Percentiles rank a stretch among this genome's conserved stretches.
Evolutionary conservation across 345 rosid genomes (phyloP).

Genomic region (Durio zibethinus): DNA sequence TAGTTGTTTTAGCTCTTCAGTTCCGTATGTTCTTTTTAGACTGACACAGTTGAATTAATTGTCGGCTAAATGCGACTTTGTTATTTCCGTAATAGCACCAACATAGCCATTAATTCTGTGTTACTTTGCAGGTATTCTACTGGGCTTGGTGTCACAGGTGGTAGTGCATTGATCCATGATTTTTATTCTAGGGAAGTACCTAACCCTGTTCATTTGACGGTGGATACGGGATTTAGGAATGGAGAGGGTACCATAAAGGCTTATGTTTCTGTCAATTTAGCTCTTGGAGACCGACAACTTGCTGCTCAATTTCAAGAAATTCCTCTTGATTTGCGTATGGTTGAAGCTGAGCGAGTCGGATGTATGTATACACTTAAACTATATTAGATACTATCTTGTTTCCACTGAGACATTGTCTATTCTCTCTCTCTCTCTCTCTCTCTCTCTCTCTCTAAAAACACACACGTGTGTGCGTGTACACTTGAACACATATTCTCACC

Average conservation of each 20-base stretch:
- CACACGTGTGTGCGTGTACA: too few species aligned
- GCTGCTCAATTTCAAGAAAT: slow-evolving; percentile 97
- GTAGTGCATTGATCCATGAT: slow-evolving; percentile 90
- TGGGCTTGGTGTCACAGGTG: slow-evolving; percentile 85
- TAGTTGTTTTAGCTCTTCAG: not conserved
- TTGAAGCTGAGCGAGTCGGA: slow-evolving; percentile 94
- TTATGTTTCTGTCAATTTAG: slow-evolving; percentile 64
- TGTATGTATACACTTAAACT: slow-evolving; percentile 47
- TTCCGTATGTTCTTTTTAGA: not conserved
- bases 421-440: not conserved
- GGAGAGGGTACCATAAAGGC: slow-evolving; percentile 85
- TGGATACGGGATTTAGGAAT: slow-evolving; percentile 76
- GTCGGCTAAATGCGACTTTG: not conserved
- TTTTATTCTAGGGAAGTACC: slow-evolving; percentile 84
- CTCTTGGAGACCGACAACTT: slow-evolving; percentile 79
- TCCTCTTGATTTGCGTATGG: slow-evolving; percentile 91
- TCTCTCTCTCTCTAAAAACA: too few species aligned
- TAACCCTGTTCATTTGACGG: slow-evolving; percentile 85
- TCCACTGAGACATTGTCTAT: not conserved
- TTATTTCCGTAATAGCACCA: not conserved
- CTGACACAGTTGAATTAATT: not conserved
- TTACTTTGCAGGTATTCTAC: slow-evolving; percentile 74
- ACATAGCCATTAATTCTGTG: not conserved
- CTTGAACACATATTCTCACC: not conserved
- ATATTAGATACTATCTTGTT: not conserved